A percentile compares a stretch with the other conserved stretches of the same genome.
Conservation (phyloP, 352 stramenopile species). For the Globisporangium mamillatum region DNA sequence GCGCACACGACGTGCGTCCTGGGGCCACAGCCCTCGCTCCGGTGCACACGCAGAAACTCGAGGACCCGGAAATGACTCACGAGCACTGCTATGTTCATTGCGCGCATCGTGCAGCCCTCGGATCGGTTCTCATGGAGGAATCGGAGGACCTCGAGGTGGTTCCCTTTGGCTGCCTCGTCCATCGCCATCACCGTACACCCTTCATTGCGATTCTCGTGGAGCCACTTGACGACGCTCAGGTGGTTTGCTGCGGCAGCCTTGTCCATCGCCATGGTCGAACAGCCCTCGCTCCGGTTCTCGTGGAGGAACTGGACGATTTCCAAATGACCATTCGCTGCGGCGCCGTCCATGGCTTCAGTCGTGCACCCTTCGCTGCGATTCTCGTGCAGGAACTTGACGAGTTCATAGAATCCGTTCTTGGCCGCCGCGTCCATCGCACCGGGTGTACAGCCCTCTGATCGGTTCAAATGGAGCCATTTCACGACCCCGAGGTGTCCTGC, state of each 20-base stretch:
- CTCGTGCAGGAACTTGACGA: conserved; percentile 14
- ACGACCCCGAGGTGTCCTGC: not conserved
- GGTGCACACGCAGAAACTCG: conserved; percentile 15
- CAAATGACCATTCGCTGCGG: not conserved
- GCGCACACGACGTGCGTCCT: not conserved
- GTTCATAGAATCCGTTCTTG: not conserved
- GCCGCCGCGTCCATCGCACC: conserved; percentile 6
- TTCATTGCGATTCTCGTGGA: conserved; percentile 16
- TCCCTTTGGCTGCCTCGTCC: not conserved
- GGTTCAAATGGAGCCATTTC: conserved; percentile 7
- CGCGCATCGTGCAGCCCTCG: conserved; percentile 10
- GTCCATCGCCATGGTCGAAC: conserved; percentile 15
- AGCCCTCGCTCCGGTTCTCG: conserved; percentile 3
- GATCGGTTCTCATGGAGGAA: conserved; percentile 7
- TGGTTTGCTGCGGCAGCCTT: conserved; percentile 12
- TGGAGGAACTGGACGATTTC: conserved; percentile 11
- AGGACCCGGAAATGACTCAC: conserved; percentile 8
- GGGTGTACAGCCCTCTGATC: conserved; percentile 8
- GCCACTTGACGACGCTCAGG: conserved; percentile 16
- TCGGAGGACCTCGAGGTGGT: conserved; percentile 9
- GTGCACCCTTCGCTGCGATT: conserved; percentile 7
- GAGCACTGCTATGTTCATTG: conserved; percentile 12
- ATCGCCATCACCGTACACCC: conserved; percentile 7
- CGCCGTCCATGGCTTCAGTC: conserved; percentile 1
- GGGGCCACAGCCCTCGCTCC: conserved; percentile 13